Conservation (phyloP, 73 alveolate species). For the Tetrahymena malaccensis region DNA sequence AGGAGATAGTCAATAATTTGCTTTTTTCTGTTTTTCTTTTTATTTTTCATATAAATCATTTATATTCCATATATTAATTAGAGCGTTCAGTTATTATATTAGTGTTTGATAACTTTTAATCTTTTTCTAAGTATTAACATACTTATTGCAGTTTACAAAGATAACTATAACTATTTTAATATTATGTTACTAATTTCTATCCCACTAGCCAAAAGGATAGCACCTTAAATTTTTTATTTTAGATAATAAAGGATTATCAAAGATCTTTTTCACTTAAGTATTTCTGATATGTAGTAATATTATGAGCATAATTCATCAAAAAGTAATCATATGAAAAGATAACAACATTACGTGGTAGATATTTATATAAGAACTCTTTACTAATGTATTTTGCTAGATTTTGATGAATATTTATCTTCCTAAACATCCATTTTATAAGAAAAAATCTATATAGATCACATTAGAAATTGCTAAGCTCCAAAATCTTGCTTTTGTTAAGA, state of each 20-base stretch:
- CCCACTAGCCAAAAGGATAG: not conserved
- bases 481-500: not conserved
- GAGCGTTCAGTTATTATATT: not conserved
- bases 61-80: not conserved
- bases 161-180: not conserved
- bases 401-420: not conserved
- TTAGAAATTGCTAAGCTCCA: not conserved
- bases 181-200: not conserved
- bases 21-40: not conserved
- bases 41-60: too few species aligned
- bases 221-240: not conserved
- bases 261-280: not conserved
- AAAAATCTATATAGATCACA: not conserved
- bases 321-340: not conserved
- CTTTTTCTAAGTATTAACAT: not conserved
- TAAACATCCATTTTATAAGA: not conserved
- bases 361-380: not conserved
- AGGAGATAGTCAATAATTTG: not conserved
- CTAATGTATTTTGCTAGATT: not conserved
- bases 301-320: not conserved
- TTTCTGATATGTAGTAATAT: not conserved
- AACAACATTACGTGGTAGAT: not conserved
- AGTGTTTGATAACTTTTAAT: not conserved
- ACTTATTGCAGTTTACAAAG: not conserved
- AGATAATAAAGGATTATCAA: not conserved